Conservation (phyloP, 805 yeast species). For the Kockiozyma suomiensis region DNA sequence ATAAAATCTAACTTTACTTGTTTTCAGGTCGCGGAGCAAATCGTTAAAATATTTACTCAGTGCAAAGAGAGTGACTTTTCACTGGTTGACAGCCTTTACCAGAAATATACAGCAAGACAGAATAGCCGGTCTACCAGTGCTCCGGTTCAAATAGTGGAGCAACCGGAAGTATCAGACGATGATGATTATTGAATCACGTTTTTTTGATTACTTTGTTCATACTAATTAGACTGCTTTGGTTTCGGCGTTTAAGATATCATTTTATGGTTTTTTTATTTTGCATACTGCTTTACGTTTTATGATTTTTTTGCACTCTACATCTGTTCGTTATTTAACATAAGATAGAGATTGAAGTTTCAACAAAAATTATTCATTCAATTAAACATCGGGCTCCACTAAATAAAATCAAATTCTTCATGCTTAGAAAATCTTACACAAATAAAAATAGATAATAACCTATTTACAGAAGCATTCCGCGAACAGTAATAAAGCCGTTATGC, state of each 20-base stretch:
- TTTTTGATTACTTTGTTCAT: neutral
- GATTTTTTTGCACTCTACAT: too few relatives aligned
- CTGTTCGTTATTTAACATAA: too few relatives aligned
- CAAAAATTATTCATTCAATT: too few relatives aligned
- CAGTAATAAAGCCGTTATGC: conserved; percentile 16
- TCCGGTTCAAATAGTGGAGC: conserved; percentile 47
- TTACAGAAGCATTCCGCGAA: conserved; percentile 7
- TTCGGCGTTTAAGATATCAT: neutral
- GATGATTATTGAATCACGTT: conserved; percentile 35
- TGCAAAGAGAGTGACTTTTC: conserved; percentile 57
- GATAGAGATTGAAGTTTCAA: too few relatives aligned
- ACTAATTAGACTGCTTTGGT: neutral
- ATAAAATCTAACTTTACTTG: neutral
- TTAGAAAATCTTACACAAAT: too few relatives aligned
- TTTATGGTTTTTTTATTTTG: neutral
- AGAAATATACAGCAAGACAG: conserved; percentile 56
- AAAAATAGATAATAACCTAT: neutral
- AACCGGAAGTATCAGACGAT: conserved; percentile 55
- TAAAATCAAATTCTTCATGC: too few relatives aligned
- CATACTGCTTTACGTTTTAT: too few relatives aligned
- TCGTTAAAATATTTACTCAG: conserved; percentile 67
- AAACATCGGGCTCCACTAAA: too few relatives aligned
- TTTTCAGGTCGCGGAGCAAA: conserved; percentile 59
- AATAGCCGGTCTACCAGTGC: conserved; percentile 46
- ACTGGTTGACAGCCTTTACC: conserved; percentile 61